Base-by-base conservation (phyloP, 345 rosid genomes). In the Isatis tinctoria region DNA sequence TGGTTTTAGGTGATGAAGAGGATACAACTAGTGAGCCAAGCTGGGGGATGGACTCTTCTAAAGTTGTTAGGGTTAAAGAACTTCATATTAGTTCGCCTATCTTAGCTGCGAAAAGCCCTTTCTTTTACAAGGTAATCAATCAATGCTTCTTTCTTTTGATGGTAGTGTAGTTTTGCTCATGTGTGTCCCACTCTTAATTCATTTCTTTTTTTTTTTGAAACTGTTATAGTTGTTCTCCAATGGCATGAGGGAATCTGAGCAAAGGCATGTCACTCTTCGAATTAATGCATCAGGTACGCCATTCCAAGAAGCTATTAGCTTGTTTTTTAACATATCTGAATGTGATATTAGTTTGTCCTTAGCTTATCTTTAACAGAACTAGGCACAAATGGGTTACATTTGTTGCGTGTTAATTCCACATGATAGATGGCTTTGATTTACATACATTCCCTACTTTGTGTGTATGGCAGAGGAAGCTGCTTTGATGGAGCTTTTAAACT, bases 231-330 rank as follows among this genome's bases (percentile, higher is more conserved):
- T 95, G 62, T 92, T 95, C 85, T 95, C 99, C 4, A 95, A 95
- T 82, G 99, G 99, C 68, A 95, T 95, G 99, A 90, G 81, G 82
- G 99, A 95, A 79, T 92, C 99, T 13, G 98, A 88, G 77, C 97
- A 95, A 52, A 85, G 97, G 43, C 96, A 87, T 81, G 97, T 90
- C 43, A 88, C 98, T 5, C 83, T 95, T 57, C 83, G 92, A 68
- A 92, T 95, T 73, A 85, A 80, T 73, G 88, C 87, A 40, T 88
- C 96, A 73, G 99, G 99, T 95, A 92, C 43, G 26, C 24, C 32
- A 57, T 54, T 35, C 17, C 68, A 62, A 10, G 1, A 24, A 60
- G 48, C 39, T 37, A 20, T 35, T 48, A 47, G 6, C 17, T 45
- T 44, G 26, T 39, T 17, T 39, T 6, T 3, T 39, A 61, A 39